Evolutionary conservation across 345 rosid species (phyloP).

Genomic region (Acer negundo): DNA sequence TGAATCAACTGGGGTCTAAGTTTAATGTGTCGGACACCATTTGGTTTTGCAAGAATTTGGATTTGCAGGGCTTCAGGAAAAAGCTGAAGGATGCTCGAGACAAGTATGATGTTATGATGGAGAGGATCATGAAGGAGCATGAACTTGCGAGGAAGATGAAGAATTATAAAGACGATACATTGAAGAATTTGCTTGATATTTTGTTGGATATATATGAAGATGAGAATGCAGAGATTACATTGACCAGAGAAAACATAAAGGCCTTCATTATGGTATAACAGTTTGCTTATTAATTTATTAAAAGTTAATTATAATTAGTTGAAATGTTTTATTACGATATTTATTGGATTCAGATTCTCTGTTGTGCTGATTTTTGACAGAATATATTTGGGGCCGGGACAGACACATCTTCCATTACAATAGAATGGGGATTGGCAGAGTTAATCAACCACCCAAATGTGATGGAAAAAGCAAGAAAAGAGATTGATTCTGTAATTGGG

Average conservation of each 20-base stretch:
- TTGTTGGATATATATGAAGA: constrained; percentile 69
- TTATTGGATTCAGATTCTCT: no score
- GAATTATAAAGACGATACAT: constrained; percentile 5
- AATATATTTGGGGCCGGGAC: constrained; percentile 58
- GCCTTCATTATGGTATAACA: constrained; percentile 70
- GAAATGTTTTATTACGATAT: no score
- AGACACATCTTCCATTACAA: constrained; percentile 50
- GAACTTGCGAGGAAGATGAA: constrained; percentile 35
- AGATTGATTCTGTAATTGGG: constrained; percentile 62
- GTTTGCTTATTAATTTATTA: no score
- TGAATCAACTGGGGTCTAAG: constrained; percentile 52
- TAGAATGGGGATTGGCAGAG: constrained; percentile 78
- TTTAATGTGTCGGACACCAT: constrained; percentile 62
- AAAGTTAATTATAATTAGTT: no score
- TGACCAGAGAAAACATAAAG: constrained; percentile 71
- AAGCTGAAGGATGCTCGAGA: constrained; percentile 60
- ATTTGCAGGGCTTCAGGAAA: constrained; percentile 62
- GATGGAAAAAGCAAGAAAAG: constrained; percentile 55
- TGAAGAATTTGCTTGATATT: constrained; percentile 59
- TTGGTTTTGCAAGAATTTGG: constrained; percentile 67
- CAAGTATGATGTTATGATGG: constrained; percentile 63
- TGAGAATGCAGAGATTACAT: constrained; percentile 52
- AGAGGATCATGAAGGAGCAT: constrained; percentile 64
- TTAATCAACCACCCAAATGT: constrained; percentile 63
- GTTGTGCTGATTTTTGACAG: constrained; percentile 22